Base-by-base conservation (phyloP, 2,329 filamentous ascomycete genomes). In the Ophiostoma tasmaniense region DNA sequence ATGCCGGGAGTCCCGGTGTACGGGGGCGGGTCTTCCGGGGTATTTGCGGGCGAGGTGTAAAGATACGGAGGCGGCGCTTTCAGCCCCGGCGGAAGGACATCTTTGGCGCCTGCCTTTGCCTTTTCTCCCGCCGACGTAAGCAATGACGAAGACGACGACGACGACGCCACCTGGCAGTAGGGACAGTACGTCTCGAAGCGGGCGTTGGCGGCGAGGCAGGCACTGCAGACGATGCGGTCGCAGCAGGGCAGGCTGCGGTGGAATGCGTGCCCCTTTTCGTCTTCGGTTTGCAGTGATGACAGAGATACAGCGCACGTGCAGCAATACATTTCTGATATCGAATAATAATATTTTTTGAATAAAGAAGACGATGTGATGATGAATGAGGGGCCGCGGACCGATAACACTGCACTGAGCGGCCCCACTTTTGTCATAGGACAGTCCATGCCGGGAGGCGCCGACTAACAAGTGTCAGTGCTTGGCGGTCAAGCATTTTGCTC, bases 111-210 rank as follows among this genome's bases (percentile, higher is more conserved):
- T 6, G 61, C 45, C 4, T 8, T 33, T 17, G 20, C 13, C 11
- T n/a, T 64, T 14, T 22, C 33, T n/a, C 1, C 28, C 20, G n/a
- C n/a, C n/a, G n/a, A n/a, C n/a, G n/a, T n/a, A n/a, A n/a, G n/a
- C n/a, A n/a, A n/a, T n/a, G n/a, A n/a, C n/a, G n/a, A n/a, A n/a
- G n/a, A n/a, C n/a, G n/a, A n/a, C 2, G 68, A 68, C 11, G 71
- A 67, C 13, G 25, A 85, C 86, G 88, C 88, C 73, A 92, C 85
- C 78, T 94, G 91, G 76, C 91, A 95, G 77, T 90, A 94, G 0
- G 91, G 91, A 75, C 87, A 87, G 76, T 87, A 87, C 42, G 81
- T 80, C 67, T 84, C 83, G 78, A 92, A 93, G 55, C 90, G 87
- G 37, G 82, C 80, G 76, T 92, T 92, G 64, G 84, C 88, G 76